Base-by-base conservation (phyloP, 306 rosid species). In the Senna siamea region DNA sequence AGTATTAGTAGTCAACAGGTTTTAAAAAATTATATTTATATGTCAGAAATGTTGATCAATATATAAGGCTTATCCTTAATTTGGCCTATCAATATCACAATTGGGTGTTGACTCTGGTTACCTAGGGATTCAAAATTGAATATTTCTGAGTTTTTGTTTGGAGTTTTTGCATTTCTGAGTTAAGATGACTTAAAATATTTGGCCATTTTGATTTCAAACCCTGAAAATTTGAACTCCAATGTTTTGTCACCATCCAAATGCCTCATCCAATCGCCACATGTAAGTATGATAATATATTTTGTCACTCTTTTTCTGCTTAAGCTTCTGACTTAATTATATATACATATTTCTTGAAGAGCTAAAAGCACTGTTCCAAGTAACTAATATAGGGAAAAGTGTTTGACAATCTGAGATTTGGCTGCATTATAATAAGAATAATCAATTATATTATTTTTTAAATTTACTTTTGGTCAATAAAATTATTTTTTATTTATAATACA, bases 81-180 rank as follows among this genome's bases (percentile, higher is more conserved):
- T 15, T 18, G 20, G 47, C 12, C 11, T 14, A 43, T 43, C 48
- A 43, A 12, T 43, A 11, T 11, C 48, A 43, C n/a, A 3, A 43
- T 57, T 40, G 41, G n/a, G 41, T 9, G 28, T 61, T 61, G 67
- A 61, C 67, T 34, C 44, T 59, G n/a, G 48, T 37, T 61, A 0
- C 30, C 4, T n/a, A 9, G 66, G 66, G n/a, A 37, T 35, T 35
- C 9, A 9, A 41, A 37, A 26, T 26, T 26, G 30, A 26, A 26
- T 26, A 26, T 26, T 26, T 26, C 30, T 1, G 30, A 26, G 30
- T 26, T 26, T 26, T 26, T 26, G 30, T 37, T 61, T 58, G 51
- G 17, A 46, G 51, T 5, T 4, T 46, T 14, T 1, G 28, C 15
- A 35, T 34, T 17, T 32, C 7, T 60, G 23, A 35, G 28, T 8